These are phyloP conservation scores for Clarkia xantiana DNA, from an alignment of 345 rosid genomes.

Conservation along the genomic window DNA sequence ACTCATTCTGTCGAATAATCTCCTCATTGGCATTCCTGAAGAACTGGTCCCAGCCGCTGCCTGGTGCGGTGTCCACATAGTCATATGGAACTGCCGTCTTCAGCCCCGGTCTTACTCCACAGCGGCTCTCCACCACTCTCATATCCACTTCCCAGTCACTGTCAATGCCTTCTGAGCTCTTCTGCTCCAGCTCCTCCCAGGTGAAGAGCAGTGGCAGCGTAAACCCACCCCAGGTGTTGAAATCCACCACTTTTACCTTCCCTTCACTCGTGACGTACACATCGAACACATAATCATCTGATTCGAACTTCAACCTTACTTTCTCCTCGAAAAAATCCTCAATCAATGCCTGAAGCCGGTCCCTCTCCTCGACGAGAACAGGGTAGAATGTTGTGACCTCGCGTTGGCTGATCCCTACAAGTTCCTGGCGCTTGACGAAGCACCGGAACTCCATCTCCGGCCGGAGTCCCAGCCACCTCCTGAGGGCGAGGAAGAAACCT, in stretches of 20 bases:
- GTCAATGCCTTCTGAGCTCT: conserved; percentile 4
- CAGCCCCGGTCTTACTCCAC: conserved; percentile 45
- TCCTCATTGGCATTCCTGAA: conserved; percentile 44
- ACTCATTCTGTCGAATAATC: conserved; percentile 18
- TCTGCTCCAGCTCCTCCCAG: conserved; percentile 62
- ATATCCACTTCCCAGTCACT: conserved; percentile 20
- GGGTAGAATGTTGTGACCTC: conserved; percentile 70
- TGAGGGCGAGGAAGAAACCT: conserved; percentile 60
- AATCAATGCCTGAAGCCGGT: conserved; percentile 18
- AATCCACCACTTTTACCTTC: conserved; percentile 52
- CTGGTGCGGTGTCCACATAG: conserved; percentile 45
- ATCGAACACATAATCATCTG: conserved; percentile 50
- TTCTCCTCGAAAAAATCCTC: conserved; percentile 28
- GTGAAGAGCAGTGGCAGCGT: conserved; percentile 58
- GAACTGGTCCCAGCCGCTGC: conserved; percentile 77
- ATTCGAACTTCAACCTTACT: conserved; percentile 38
- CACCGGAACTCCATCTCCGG: conserved; percentile 84
- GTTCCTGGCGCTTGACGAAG: conserved; percentile 32
- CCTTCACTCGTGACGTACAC: conserved; percentile 41
- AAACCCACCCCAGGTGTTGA: conserved; percentile 77
- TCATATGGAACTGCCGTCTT: conserved; percentile 63
- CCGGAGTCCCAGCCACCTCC: conserved; percentile 52
- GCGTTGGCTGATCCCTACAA: conserved; percentile 61
- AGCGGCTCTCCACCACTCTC: conserved; percentile 55
- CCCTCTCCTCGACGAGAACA: conserved; percentile 29